phyloP scores from a whole-genome alignment of 257 asterid species.

The Capsicum rhomboideum region DNA sequence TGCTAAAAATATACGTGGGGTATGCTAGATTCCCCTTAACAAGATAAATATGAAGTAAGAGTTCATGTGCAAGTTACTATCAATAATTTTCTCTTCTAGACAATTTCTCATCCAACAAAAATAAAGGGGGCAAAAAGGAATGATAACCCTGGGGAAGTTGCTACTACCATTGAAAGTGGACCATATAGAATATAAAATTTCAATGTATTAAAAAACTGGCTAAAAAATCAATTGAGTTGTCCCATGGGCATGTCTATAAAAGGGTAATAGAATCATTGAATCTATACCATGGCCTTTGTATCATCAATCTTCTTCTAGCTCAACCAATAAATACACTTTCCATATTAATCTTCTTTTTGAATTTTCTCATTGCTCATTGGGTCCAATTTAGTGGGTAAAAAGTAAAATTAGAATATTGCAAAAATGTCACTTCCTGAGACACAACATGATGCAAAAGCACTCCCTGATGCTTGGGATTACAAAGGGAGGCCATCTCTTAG shows the following conservation, averaged over 20 bases:
- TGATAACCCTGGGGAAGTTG: neutral
- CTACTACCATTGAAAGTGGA: neutral
- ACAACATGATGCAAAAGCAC: slow-evolving; percentile 29
- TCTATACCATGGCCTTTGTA: neutral
- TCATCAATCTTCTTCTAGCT: neutral
- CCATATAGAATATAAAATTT: neutral
- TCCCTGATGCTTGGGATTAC: slow-evolving; percentile 63
- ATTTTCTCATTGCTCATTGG: neutral
- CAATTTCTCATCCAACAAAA: neutral
- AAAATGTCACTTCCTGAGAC: slow-evolving; percentile 55
- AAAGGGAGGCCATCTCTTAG: slow-evolving; percentile 48
- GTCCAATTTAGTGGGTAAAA: neutral
- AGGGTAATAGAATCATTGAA: slow-evolving; percentile 7
- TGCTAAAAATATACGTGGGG: neutral
- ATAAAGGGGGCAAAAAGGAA: neutral
- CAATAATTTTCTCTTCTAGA: neutral
- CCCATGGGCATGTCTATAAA: slow-evolving; percentile 12
- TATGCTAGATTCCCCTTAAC: neutral
- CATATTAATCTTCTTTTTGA: neutral
- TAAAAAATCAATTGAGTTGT: neutral
- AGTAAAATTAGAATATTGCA: neutral
- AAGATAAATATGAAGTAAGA: neutral
- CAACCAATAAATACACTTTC: neutral
- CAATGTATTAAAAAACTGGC: neutral
- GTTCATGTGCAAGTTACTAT: neutral